Evolutionary conservation across 2,329 filamentous ascomycete species (phyloP).

Genomic region (Blumeria graminis): DNA sequence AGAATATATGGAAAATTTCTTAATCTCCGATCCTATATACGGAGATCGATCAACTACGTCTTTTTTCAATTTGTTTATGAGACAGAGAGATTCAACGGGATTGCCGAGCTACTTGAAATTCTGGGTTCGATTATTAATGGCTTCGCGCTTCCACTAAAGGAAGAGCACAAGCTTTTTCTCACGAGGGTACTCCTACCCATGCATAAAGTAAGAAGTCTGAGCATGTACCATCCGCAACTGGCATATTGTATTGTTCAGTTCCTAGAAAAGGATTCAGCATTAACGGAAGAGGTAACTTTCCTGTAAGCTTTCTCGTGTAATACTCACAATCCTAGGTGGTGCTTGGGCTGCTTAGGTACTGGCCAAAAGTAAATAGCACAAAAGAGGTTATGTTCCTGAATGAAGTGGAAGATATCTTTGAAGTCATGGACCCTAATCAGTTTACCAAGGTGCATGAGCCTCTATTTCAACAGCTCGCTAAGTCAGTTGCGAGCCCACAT

Average conservation of each 20-base stretch:
- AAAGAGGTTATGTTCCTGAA: slow-evolving; percentile 99
- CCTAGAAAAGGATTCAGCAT: slow-evolving; percentile 83
- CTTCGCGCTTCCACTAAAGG: slow-evolving; percentile 86
- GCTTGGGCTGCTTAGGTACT: slow-evolving; percentile 79
- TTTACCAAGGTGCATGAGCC: slow-evolving; percentile 98
- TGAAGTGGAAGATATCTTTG: slow-evolving; percentile 97
- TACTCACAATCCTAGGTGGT: slow-evolving; percentile 38
- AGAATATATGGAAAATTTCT: slow-evolving; percentile 98
- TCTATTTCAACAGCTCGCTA: slow-evolving; percentile 87
- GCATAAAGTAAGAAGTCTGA: slow-evolving; percentile 95
- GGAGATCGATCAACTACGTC: slow-evolving; percentile 97
- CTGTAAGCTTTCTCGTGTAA: background rate
- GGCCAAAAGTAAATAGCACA: slow-evolving; percentile 98
- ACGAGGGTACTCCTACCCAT: slow-evolving; percentile 79
- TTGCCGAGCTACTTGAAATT: slow-evolving; percentile 89
- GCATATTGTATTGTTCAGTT: slow-evolving; percentile 99
- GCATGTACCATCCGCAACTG: slow-evolving; percentile 98
- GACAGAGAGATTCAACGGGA: slow-evolving; percentile 94
- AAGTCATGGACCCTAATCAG: slow-evolving; percentile 97
- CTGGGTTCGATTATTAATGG: slow-evolving; percentile 97
- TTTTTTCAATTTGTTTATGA: slow-evolving; percentile 99
- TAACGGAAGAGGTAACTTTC: slow-evolving; percentile 69
- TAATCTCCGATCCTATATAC: slow-evolving; percentile 89
- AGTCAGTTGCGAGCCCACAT: slow-evolving; percentile 92
- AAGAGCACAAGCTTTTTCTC: slow-evolving; percentile 95